Base-by-base conservation (phyloP, 1,284 basidiomycete species). In the Marasmius tenuissimus region DNA sequence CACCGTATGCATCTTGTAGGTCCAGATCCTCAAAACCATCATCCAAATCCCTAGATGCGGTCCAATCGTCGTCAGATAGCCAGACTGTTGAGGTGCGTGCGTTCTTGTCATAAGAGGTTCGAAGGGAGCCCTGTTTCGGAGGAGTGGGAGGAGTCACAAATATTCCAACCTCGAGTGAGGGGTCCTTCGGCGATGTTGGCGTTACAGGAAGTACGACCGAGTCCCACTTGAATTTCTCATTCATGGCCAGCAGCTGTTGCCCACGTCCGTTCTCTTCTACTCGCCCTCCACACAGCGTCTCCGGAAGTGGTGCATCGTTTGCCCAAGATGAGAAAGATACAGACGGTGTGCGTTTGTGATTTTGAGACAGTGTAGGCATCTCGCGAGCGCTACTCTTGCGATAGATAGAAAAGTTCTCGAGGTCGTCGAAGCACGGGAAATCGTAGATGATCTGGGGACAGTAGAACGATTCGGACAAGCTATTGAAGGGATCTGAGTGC, bases 391-490 rank as follows among this genome's bases (percentile, higher is more conserved):
- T 27, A 27, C 27, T 27, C 27, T 27, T 27, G 5, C 52, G 52
- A 54, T 54, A 54, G n/a, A 54, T 18, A 37, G 52, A 54, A n/a
- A 54, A 54, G 16, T 54, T 54, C 12, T 54, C 52, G 52, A 54
- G 52, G 34, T 54, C 52, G 18, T 54, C 52, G n/a, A 37, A 34
- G 34, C 12, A 54, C 14, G 14, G n/a, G 34, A 38, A 54, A 38
- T n/a, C 52, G 34, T 38, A 54, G 12, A 38, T 38, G 34, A n/a
- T 37, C 20, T 54, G 27, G 34, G 52, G 34, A 35, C 33, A 54
- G 35, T 54, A 54, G 52, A 35, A 54, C 18, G 52, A 54, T 35
- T 54, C 52, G 34, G 52, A 54, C 33, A 38, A 35, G 52, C 4
- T 35, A 20, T 54, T 33, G 34, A 54, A 54, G 12, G 52, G 52